Evolutionary conservation across 1,284 basidiomycete species (phyloP), one percentile per base, ranked within the genome.

Genomic region (Wolfiporia cocos): DNA sequence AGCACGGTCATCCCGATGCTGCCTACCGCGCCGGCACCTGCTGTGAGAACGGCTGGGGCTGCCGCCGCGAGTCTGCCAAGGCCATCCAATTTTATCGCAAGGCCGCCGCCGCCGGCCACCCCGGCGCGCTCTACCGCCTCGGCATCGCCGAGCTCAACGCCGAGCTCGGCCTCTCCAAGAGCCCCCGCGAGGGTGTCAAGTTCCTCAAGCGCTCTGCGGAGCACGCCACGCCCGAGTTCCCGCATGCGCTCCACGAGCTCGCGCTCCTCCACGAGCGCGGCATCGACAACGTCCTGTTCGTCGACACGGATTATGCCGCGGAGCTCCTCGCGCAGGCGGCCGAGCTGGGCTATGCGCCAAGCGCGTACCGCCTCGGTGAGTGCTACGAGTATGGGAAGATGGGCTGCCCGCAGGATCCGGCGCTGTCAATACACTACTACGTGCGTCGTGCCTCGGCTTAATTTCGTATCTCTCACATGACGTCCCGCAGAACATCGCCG

Each of bases 321-420:
- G 95, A 99, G 66, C 74, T 99, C 11, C 70, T 99, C 30, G 95
- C 96, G 1, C 90, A 96, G 62, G 95, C 93, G 17, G 83, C 90
- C 1, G 95, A 99, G 66, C 74, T 99, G 37, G 93, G 93, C 10
- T 98, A 98, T 65, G 92, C 95, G 5, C 92, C 95, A 2, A 92
- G 88, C 56, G 95, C 95, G 34, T 93, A 95, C 69, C 85, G 93
- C 54, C 70, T 99, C 43, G 95, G 95, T 34, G 95, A 99, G 67
- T 98, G 95, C 66, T 99, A 99, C 65, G 95, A 99, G 70, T 99
- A 98, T 66, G 96, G 95, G 31, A 93, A 93, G 71, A 89, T 98
- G 83, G 93, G 92, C 12, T 99, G 95, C 58, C 95, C 95, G n/a
- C 89, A 94, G 60, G 95, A 99, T 62, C 81, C 93, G 1, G 95